Percentiles rank a stretch among this genome's conserved stretches.
phyloP scores from a whole-genome alignment of 2,329 filamentous ascomycete species.

The Fusarium papillatum region DNA sequence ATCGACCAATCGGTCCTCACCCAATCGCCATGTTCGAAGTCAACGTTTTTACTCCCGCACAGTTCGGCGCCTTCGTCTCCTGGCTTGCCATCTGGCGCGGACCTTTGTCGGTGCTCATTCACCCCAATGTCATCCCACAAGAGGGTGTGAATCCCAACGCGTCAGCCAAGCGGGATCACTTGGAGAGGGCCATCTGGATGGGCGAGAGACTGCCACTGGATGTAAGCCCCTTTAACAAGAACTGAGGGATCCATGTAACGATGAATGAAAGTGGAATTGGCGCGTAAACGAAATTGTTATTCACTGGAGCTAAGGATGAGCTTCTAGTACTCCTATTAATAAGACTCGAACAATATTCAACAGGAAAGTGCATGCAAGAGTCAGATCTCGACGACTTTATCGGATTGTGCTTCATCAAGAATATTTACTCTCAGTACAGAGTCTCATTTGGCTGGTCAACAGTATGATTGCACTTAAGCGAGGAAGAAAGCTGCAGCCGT shows the following conservation, averaged over 20 bases:
- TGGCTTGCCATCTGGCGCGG: constrained; percentile 89
- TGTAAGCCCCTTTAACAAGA: constrained; percentile 25
- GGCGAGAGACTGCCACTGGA: constrained; percentile 76
- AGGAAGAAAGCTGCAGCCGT: background rate
- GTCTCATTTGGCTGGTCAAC: background rate
- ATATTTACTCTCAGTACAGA: background rate
- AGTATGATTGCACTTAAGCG: background rate
- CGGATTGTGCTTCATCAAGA: background rate
- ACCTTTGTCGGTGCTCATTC: constrained; percentile 82
- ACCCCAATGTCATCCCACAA: constrained; percentile 80
- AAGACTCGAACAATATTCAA: background rate
- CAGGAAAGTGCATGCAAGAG: background rate
- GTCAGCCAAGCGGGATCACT: constrained; percentile 68
- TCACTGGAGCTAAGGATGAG: background rate
- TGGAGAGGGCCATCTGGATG: constrained; percentile 81
- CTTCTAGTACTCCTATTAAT: background rate
- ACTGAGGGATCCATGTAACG: background rate
- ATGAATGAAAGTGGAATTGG: background rate
- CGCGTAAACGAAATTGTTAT: background rate
- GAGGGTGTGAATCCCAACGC: constrained; percentile 48
- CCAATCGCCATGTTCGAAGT: constrained; percentile 93
- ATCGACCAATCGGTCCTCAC: constrained; percentile 85
- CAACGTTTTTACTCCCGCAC: constrained; percentile 85
- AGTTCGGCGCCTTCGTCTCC: constrained; percentile 90
- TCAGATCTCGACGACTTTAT: background rate